Evolutionary conservation across 257 asterid species (phyloP).

Genomic region (Jasminum sambac): DNA sequence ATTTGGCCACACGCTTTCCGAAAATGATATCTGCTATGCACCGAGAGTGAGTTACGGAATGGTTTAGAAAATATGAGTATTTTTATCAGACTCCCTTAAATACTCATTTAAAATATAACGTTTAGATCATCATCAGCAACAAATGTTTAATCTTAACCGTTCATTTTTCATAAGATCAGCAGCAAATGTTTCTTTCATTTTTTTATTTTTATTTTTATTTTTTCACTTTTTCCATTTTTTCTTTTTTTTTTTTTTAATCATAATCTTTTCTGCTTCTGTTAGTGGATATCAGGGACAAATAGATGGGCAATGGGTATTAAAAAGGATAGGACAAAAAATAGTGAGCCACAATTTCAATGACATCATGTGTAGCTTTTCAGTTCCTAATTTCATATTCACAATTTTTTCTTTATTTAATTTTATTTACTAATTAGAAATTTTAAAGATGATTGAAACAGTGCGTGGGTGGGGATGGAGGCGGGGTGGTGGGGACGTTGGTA

Average conservation of each 20-base stretch:
- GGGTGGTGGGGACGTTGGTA: not conserved
- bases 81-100: no score
- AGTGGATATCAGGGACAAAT: slow-evolving; percentile 2
- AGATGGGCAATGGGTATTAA: not conserved
- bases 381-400: not conserved
- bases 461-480: not conserved
- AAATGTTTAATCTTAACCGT: no score
- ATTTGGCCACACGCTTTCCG: slow-evolving; percentile 27
- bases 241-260: not conserved
- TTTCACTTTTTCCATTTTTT: no score
- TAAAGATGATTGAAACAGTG: not conserved
- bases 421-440: not conserved
- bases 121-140: no score
- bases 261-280: not conserved
- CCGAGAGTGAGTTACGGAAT: no score
- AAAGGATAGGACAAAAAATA: slow-evolving; percentile 2
- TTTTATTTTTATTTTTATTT: slow-evolving; percentile 1
- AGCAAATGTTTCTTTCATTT: slow-evolving; percentile 1
- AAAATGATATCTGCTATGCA: no score
- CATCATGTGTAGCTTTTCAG: not conserved
- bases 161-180: slow-evolving; percentile 16
- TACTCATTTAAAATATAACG: no score
- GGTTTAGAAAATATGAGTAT: no score
- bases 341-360: not conserved
- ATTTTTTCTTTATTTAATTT: no score